Evolutionary conservation across 2,329 filamentous ascomycete genomes (phyloP).

Genomic region (Alternaria arbusti): DNA sequence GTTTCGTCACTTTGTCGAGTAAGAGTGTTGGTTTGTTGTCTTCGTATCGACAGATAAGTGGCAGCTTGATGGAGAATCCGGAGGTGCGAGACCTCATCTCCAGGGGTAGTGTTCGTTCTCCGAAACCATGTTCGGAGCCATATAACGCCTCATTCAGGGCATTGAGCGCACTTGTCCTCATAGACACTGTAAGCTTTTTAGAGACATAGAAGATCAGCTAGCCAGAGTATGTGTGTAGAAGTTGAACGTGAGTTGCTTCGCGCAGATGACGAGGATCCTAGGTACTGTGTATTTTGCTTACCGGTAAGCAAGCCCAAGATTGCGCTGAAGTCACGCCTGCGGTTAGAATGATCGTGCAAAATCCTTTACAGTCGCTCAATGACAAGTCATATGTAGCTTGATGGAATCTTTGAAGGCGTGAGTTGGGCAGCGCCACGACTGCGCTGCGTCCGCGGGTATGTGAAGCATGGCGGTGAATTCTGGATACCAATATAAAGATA

Average conservation of each 20-base stretch:
- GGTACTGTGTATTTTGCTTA: neutral
- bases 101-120: neutral
- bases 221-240: neutral
- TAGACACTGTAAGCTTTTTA: neutral
- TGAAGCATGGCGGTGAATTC: neutral
- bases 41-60: constrained; percentile 6
- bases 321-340: neutral
- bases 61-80: neutral
- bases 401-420: neutral
- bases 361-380: neutral
- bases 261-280: too few species aligned
- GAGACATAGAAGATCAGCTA: neutral
- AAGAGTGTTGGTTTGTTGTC: neutral
- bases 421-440: neutral
- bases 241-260: neutral
- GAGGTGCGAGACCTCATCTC: constrained; percentile 3
- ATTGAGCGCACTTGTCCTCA: neutral
- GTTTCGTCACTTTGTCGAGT: neutral
- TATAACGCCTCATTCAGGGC: neutral
- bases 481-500: neutral
- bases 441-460: neutral
- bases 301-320: neutral
- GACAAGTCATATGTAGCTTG: neutral
- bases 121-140: constrained; percentile 7
- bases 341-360: neutral